Conservation (phyloP, 2,329 filamentous ascomycete genomes). For the Thermoascus crustaceus region DNA sequence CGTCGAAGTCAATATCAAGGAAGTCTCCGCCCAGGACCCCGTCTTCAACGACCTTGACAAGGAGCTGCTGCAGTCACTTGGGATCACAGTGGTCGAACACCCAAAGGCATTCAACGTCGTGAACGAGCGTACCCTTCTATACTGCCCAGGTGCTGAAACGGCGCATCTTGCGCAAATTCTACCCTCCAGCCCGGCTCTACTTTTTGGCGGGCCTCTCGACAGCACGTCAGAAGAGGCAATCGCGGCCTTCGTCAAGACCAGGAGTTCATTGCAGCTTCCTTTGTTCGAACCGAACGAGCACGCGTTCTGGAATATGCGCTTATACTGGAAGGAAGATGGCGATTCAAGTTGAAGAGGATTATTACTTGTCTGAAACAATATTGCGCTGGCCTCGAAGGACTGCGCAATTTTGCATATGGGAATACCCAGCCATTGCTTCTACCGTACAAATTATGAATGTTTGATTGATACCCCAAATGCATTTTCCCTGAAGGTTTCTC, state of each 20-base stretch:
- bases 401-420: too few relatives aligned
- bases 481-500: too few relatives aligned
- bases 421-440: too few relatives aligned
- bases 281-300: constrained; percentile 24
- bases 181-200: constrained; percentile 41
- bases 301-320: constrained; percentile 31
- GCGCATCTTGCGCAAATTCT: constrained; percentile 46
- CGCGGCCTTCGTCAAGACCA: constrained; percentile 12
- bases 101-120: constrained; percentile 49
- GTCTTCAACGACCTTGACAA: constrained; percentile 42
- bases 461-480: too few relatives aligned
- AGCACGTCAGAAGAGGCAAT: constrained; percentile 13
- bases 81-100: constrained; percentile 33
- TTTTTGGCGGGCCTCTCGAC: constrained; percentile 47
- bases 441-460: too few relatives aligned
- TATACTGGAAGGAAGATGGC: constrained; percentile 20
- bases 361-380: too few relatives aligned
- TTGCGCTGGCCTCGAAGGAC: too few relatives aligned
- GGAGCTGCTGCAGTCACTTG: constrained; percentile 26
- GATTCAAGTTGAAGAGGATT: constrained; percentile 4
- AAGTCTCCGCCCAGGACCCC: constrained; percentile 46
- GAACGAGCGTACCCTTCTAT: constrained; percentile 46
- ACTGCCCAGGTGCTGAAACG: constrained; percentile 52
- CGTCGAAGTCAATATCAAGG: constrained; percentile 32
- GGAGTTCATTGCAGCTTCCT: constrained; percentile 19